Conservation (phyloP, 73 alveolate genomes). For the Tetrahymena borealis region DNA sequence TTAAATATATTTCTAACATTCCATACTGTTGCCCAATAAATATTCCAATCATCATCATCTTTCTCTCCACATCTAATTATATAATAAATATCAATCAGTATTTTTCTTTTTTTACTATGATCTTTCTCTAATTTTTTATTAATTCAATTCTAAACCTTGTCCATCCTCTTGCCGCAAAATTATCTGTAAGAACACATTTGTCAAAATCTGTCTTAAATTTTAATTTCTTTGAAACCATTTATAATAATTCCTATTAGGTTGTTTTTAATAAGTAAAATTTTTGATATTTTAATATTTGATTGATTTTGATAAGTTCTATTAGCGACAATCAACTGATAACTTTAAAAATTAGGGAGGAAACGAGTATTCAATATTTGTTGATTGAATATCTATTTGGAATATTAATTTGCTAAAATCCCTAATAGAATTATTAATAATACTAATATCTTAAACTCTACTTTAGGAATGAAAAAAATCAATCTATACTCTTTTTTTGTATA, state of each 20-base stretch:
- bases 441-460: no score
- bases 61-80: constrained; percentile 6
- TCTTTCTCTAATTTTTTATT: constrained; percentile 49
- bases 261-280: not conserved
- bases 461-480: no score
- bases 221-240: constrained; percentile 42
- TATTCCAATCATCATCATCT: constrained; percentile 85
- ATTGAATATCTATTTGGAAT: no score
- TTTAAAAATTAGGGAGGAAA: no score
- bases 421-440: no score
- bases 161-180: constrained; percentile 95
- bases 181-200: constrained; percentile 80
- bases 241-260: not conserved
- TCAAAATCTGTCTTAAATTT: constrained; percentile 94
- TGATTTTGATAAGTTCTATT: not conserved
- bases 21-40: constrained; percentile 95
- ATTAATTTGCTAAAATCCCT: no score
- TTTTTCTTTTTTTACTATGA: no score
- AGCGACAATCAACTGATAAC: not conserved
- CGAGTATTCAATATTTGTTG: no score
- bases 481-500: no score
- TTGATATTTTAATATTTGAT: not conserved
- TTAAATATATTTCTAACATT: constrained; percentile 88
- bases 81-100: not conserved
- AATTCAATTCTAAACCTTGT: constrained; percentile 48